A percentile compares a stretch with the other conserved stretches of the same genome.
Evolutionary conservation across 805 yeast species (phyloP).

Genomic region (Scheffersomyces ergatensis): DNA sequence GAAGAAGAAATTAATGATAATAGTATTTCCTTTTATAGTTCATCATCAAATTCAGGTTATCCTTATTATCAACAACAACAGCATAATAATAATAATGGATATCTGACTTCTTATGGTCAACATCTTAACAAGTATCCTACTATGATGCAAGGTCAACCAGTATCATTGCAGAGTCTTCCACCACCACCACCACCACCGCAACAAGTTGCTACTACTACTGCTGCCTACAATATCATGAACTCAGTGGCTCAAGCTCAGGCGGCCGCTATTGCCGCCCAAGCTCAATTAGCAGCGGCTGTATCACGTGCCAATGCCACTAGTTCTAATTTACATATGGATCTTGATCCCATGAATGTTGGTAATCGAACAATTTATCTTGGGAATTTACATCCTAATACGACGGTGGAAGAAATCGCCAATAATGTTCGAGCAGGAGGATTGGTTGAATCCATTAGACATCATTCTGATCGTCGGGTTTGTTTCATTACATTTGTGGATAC

Average conservation of each 20-base stretch:
- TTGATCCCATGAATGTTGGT: slow-evolving; percentile 33
- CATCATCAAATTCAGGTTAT: neutral
- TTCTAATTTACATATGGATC: slow-evolving; percentile 13
- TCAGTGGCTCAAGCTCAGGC: neutral
- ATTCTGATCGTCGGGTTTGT: slow-evolving; percentile 56
- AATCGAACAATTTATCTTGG: slow-evolving; percentile 73
- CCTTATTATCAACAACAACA: neutral
- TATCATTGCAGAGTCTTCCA: too few relatives aligned
- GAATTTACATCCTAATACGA: slow-evolving; percentile 60
- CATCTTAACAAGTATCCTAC: too few relatives aligned
- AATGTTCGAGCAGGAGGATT: slow-evolving; percentile 74
- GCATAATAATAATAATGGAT: too few relatives aligned
- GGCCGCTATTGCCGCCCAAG: neutral
- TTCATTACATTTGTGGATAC: slow-evolving; percentile 70
- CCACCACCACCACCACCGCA: slow-evolving; percentile 1
- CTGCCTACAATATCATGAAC: too few relatives aligned
- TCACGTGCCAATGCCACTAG: slow-evolving; percentile 4
- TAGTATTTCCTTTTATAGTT: neutral
- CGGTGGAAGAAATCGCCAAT: slow-evolving; percentile 73
- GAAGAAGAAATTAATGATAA: neutral
- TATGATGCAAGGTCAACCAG: too few relatives aligned
- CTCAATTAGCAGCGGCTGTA: neutral
- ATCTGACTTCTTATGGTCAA: too few relatives aligned
- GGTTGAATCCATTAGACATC: slow-evolving; percentile 54
- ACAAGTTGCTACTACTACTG: neutral